Evolutionary conservation across 306 rosid genomes (phyloP).

Genomic region (Canavalia ensiformis): DNA sequence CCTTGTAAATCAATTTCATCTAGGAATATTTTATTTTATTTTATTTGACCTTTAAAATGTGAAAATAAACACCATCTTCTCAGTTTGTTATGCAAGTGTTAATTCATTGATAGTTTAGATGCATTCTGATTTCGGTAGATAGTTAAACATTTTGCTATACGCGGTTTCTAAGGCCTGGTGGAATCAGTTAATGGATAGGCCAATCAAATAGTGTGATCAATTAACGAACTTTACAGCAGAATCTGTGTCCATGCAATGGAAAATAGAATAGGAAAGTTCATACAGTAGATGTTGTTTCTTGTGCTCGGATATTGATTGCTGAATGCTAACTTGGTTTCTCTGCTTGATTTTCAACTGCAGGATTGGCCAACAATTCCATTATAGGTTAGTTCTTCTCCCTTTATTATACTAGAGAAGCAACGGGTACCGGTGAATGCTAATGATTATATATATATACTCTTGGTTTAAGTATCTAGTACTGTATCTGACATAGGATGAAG

Average conservation of each 20-base stretch:
- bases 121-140: constrained; percentile 13
- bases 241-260: constrained; percentile 5
- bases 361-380: constrained; percentile 56
- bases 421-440: not conserved
- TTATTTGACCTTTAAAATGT: not conserved
- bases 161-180: not conserved
- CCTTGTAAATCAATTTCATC: not conserved
- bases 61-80: not conserved
- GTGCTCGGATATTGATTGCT: constrained; percentile 30
- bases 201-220: not conserved
- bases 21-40: not conserved
- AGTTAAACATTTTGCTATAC: not conserved
- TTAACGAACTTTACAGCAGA: not conserved
- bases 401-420: not conserved
- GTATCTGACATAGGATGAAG: too few relatives aligned
- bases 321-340: constrained; percentile 6
- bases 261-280: not conserved
- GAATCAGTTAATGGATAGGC: not conserved
- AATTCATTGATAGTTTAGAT: not conserved
- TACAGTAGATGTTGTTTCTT: constrained; percentile 23
- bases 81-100: not conserved
- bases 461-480: too few relatives aligned
- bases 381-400: constrained; percentile 49
- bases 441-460: too few relatives aligned
- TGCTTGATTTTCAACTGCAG: constrained; percentile 50